phyloP scores from a whole-genome alignment of 306 rosid genomes.

The Rosa multiflora region DNA sequence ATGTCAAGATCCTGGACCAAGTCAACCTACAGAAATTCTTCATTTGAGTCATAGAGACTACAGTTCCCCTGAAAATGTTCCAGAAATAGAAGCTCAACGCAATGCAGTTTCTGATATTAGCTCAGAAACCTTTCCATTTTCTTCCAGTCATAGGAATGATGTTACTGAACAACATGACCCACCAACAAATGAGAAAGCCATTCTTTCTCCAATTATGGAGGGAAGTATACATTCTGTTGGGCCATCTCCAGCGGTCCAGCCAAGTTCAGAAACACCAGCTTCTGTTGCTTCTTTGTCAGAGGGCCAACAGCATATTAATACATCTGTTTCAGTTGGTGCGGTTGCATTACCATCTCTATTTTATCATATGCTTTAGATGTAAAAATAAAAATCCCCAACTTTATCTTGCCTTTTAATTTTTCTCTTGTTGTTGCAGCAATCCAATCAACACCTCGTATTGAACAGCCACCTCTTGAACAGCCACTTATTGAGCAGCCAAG shows the following conservation, averaged over 20 bases:
- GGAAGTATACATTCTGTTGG: conserved; percentile 29
- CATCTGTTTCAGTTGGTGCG: conserved; percentile 36
- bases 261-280: conserved; percentile 37
- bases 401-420: conserved; percentile 15
- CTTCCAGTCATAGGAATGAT: conserved; percentile 23
- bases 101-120: conserved; percentile 32
- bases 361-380: background rate
- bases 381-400: background rate
- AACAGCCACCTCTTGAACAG: conserved; percentile 52
- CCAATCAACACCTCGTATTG: conserved; percentile 47
- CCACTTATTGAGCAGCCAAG: conserved; percentile 53
- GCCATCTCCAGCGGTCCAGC: conserved; percentile 30
- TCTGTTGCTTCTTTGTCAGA: conserved; percentile 43
- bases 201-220: conserved; percentile 31
- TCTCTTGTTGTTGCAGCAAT: conserved; percentile 39
- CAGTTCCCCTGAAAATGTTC: conserved; percentile 25
- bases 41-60: conserved; percentile 4
- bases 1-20: conserved; percentile 25
- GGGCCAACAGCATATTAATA: conserved; percentile 29
- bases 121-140: conserved; percentile 28
- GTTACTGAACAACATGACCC: conserved; percentile 37
- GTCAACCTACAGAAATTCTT: conserved; percentile 23
- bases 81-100: conserved; percentile 43
- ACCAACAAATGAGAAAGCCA: conserved; percentile 33
- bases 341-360: conserved; percentile 12